phyloP scores from a whole-genome alignment of 2,329 filamentous ascomycete genomes.

The Trichoderma endophyticum region DNA sequence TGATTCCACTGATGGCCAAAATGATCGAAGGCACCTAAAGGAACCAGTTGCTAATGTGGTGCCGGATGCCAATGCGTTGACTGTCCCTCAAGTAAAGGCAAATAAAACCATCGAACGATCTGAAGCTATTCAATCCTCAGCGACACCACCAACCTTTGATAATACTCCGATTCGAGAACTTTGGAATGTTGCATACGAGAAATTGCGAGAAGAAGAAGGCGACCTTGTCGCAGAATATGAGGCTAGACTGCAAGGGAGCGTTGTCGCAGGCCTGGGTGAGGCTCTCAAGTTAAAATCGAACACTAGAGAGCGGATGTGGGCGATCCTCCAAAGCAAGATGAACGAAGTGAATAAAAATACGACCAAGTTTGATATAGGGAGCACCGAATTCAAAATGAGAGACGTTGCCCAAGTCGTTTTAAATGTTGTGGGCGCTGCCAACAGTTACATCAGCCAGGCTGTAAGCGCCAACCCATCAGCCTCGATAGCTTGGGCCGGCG shows the following conservation, averaged over 20 bases:
- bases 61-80: neutral
- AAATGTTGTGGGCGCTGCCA: neutral
- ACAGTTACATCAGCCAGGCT: neutral
- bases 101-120: neutral
- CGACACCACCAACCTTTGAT: neutral
- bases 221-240: neutral
- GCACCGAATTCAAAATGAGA: neutral
- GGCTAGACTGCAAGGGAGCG: neutral
- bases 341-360: neutral
- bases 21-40: neutral
- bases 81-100: neutral
- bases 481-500: neutral
- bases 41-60: neutral
- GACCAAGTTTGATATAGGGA: neutral
- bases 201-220: neutral
- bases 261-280: neutral
- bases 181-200: neutral
- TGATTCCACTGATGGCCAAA: neutral
- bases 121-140: neutral
- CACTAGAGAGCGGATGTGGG: neutral
- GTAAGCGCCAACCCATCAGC: neutral
- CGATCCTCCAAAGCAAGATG: neutral
- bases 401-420: neutral
- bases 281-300: neutral
- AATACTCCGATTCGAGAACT: neutral